Base-by-base conservation (phyloP, 1,139 yeast genomes). In the Pichia sp. region DNA sequence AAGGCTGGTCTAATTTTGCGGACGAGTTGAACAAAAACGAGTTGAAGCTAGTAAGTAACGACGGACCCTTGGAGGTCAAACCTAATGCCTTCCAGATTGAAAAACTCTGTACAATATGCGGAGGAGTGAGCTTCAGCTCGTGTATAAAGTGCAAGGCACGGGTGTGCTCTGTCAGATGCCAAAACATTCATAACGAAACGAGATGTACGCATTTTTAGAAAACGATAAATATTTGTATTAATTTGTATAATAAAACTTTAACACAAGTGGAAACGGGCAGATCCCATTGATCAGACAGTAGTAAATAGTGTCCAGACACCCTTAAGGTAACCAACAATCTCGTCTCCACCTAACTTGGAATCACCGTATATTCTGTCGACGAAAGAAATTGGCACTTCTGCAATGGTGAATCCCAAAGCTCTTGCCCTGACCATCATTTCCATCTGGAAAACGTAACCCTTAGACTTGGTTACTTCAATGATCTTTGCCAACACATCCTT, bases 381-480 rank as follows among this genome's bases (percentile, higher is more conserved):
- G 64, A 86, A 86, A 57, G 82, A 79, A 59, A 86, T 86, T 49
- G 93, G 93, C 39, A 85, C 91, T 67, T 86, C 95, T 28, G 87
- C 93, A 61, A 86, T 84, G 30, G 81, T 74, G 70, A 79, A 84
- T 13, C 85, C 87, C 67, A 84, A 72, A 36, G 84, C 74, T 62
- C 88, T 77, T 44, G 95, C 95, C 59, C 93, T 78, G 40, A 85
- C 95, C 83, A 85, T 84, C 91, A 86, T 85, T 69, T 86, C 95
- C 95, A 86, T 86, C 71, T 86, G 95, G 79, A 86, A 86, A 48
- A 86, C 95, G 61, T 86, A 86, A 46, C 95, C 95, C 72, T 86
- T 86, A 46, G 88, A 81, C 68, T 81, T 78, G 51, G 93, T 85
- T 51, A 77, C 86, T 49, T 74, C 79, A 60, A 86, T 86, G 60